Conservation (phyloP, 306 rosid species). For the Ziziphus jujuba region DNA sequence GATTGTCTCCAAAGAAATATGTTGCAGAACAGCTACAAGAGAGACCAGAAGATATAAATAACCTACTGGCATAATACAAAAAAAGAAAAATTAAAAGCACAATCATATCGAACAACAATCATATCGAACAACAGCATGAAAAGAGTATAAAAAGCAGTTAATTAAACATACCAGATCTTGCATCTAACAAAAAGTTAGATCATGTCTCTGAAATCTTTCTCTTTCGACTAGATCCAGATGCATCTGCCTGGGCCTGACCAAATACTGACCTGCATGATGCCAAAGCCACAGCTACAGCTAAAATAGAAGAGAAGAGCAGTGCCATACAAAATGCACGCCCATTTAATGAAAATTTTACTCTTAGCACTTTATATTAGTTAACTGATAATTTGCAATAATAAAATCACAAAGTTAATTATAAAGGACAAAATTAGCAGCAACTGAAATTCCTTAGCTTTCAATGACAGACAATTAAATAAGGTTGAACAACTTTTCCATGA, state of each 20-base stretch:
- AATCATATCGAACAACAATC: constrained; percentile 11
- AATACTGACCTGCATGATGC: constrained; percentile 65
- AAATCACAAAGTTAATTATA: not conserved
- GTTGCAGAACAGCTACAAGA: too few species aligned
- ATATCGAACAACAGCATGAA: constrained; percentile 1
- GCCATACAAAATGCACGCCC: not conserved
- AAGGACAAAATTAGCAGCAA: not conserved
- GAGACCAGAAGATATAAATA: too few species aligned
- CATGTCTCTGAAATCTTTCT: constrained; percentile 58
- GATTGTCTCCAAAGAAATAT: too few species aligned
- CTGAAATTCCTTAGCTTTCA: too few species aligned
- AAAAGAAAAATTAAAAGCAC: not conserved
- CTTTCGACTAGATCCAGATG: constrained; percentile 44
- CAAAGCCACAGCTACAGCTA: constrained; percentile 18
- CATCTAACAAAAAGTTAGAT: not conserved
- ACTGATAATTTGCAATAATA: not conserved
- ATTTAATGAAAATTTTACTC: not conserved
- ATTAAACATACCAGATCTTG: not conserved
- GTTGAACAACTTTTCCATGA: not conserved
- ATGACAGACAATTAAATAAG: too few species aligned
- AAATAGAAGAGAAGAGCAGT: constrained; percentile 13
- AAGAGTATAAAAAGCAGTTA: constrained; percentile 4
- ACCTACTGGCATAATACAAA: not conserved
- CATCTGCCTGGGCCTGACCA: constrained; percentile 63
- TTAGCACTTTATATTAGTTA: not conserved